Conservation (phyloP, 306 rosid species). For the Begonia fuchsioides region DNA sequence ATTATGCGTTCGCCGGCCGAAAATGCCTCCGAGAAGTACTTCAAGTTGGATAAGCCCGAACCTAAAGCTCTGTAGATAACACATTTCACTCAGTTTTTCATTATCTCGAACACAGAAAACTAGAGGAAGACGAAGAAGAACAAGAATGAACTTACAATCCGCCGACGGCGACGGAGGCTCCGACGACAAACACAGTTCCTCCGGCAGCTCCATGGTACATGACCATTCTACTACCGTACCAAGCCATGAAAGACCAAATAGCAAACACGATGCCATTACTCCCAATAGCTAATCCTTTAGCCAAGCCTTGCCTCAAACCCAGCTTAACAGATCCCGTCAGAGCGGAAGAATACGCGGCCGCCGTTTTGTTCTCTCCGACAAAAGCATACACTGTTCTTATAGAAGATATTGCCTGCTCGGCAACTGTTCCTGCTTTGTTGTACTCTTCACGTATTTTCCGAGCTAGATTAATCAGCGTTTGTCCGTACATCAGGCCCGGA, state of each 20-base stretch:
- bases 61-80: conserved; percentile 1
- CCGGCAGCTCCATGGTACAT: conserved; percentile 48
- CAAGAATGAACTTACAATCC: conserved; percentile 55
- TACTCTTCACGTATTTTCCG: conserved; percentile 33
- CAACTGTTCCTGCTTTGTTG: conserved; percentile 58
- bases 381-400: conserved; percentile 56
- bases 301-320: conserved; percentile 56
- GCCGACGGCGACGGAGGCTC: conserved; percentile 52
- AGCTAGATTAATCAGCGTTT: conserved; percentile 34
- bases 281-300: conserved; percentile 61
- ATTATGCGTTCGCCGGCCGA: conserved; percentile 33
- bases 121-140: background rate
- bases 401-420: conserved; percentile 73
- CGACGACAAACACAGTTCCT: conserved; percentile 46
- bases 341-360: conserved; percentile 34
- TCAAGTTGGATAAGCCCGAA: conserved; percentile 45
- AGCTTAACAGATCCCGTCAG: conserved; percentile 32
- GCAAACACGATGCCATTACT: conserved; percentile 60
- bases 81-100: too few relatives aligned
- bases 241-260: conserved; percentile 64
- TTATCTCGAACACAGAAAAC: background rate
- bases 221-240: conserved; percentile 61
- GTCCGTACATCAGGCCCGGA: conserved; percentile 59
- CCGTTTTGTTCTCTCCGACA: conserved; percentile 52
- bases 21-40: conserved; percentile 38